Evolutionary conservation across 768 basidiomycete genomes (phyloP), one percentile per base, ranked within the genome.

Genomic region (Tylopilus sp.): DNA sequence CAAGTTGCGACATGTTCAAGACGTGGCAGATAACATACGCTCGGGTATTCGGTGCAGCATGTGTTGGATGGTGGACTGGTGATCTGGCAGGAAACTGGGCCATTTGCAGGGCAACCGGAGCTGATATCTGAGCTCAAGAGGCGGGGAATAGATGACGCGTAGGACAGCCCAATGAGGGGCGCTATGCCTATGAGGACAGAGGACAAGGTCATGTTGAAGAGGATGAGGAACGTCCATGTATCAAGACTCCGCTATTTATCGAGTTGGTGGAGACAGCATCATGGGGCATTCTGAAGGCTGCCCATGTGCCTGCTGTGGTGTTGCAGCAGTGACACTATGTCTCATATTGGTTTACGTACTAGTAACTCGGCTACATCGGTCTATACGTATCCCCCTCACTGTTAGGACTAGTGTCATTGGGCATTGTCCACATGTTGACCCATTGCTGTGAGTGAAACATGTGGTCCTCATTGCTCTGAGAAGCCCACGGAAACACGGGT

Each of bases 11-110:
- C 12, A n/a, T 22, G 6, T 43, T 21, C 42, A 33, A 35, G 47
- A 54, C 15, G 0, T 21, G 17, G 31, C 44, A 7, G 31, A 26
- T 18, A 33, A 72, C 80, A 47, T 60, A 87, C 83, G 52, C 83
- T 79, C 17, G 85, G 85, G 21, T 73, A 65, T 66, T 87, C 83
- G 52, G 81, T 83, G 63, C 87, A 88, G 63, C 86, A 88, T 11
- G 73, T 62, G 49, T 79, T 66, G 41, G 76, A 41, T 13, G 56
- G 72, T 1, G 65, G 48, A 31, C 11, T 15, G 15, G 12, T 31
- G 1, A 78, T 80, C 44, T 76, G 74, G 66, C 86, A 87, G 25
- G 85, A 86, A 20, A 67, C 60, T 4, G 71, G 59, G 2, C 79
- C 76, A 38, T 70, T 69, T 1, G 75, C 72, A 1, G 79, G 72